Evolutionary conservation across 2,329 filamentous ascomycete genomes (phyloP), one percentile per base, ranked within the genome.

Genomic region (Penicillium thymicola): DNA sequence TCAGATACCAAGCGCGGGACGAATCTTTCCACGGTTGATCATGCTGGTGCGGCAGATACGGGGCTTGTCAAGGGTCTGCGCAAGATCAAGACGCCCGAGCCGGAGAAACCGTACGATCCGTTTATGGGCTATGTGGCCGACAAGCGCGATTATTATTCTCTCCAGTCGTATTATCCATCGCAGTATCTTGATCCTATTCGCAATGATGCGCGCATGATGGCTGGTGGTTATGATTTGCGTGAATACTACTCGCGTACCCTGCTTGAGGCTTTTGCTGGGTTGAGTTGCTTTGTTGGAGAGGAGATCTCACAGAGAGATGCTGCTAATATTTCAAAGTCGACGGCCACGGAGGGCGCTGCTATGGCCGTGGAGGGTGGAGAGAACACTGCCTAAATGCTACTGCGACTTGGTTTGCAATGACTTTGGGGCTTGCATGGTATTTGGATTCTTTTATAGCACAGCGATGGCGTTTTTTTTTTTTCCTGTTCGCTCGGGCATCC

Each of bases 231-330:
- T 75, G 87, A 88, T 66, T 79, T 93, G 42, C 79, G 83, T 34
- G 92, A 96, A 70, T 97, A 94, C 70, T 90, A 91, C 67, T 81
- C 86, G 8, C 82, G 92, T 25, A 87, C 90, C 25, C 78, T 99
- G 70, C 89, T 90, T 59, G 92, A 97, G 70, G 92, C 93, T 0
- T 97, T 97, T 75, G 86, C 90, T 0, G 94, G 95, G 0, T 74
- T 99, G 58, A 91, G 89, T 0, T 89, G 96, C 41, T 95, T 96
- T 65, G 80, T 99, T 41, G 88, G 84, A 36, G 91, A 97, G 44
- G 92, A 96, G 69, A 67, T 78, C 18, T 54, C 71, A 2, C 62
- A 69, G 37, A 65, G 72, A 41, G 67, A 73, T 40, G 61, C 61
- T 37, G 46, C 58, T 34, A 58, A 47, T 54, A 58, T 49, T 7